Evolutionary conservation across 176 grass and related monocot species (phyloP).

Genomic region (Musa acuminata): DNA sequence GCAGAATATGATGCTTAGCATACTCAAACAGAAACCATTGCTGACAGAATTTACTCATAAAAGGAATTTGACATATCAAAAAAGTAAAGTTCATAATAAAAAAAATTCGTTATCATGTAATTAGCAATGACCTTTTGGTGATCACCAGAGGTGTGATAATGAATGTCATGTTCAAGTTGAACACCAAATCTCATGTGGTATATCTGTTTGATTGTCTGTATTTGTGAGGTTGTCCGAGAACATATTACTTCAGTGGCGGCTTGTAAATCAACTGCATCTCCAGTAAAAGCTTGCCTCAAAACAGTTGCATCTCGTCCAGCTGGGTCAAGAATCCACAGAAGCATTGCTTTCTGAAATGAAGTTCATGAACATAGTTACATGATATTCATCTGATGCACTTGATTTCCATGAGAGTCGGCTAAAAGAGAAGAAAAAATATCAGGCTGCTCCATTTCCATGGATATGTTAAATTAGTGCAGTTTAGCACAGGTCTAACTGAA

Average conservation of each 20-base stretch:
- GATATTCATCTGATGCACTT: background rate
- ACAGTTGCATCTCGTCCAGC: conserved; percentile 84
- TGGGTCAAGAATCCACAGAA: conserved; percentile 91
- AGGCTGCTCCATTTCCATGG: background rate
- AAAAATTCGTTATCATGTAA: background rate
- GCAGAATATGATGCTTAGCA: background rate
- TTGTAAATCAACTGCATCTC: conserved; percentile 50
- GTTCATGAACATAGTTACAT: conserved; percentile 18
- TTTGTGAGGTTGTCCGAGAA: conserved; percentile 79
- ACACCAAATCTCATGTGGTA: conserved; percentile 61
- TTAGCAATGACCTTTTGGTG: conserved; percentile 74
- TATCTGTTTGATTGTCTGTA: conserved; percentile 92
- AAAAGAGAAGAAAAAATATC: background rate
- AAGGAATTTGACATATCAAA: background rate
- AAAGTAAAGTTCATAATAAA: background rate
- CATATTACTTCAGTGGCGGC: conserved; percentile 95
- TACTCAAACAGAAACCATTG: background rate
- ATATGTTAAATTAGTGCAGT: background rate
- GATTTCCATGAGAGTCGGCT: background rate
- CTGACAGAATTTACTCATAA: background rate
- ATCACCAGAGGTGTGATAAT: conserved; percentile 44
- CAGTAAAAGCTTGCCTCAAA: conserved; percentile 52
- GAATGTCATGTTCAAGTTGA: conserved; percentile 80
- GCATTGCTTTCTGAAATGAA: conserved; percentile 70
- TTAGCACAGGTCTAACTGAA: background rate